Conservation (phyloP, 495 filamentous ascomycete genomes). For the Talaromyces liani region DNA sequence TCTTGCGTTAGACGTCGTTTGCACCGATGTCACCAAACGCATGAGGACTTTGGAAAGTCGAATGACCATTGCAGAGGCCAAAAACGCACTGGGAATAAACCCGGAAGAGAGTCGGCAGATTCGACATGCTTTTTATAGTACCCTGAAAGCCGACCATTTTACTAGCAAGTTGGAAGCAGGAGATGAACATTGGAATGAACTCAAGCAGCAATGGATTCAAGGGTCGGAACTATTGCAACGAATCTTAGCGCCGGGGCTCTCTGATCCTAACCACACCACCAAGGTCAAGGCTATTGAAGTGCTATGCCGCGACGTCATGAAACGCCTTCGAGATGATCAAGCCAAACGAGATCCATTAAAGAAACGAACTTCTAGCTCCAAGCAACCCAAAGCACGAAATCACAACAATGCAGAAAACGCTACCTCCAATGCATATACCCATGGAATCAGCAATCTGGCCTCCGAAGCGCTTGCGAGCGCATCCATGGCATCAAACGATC, state of each 20-base stretch:
- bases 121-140: slow-evolving; percentile 58
- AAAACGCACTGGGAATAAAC: slow-evolving; percentile 63
- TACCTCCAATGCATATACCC: slow-evolving; percentile 24
- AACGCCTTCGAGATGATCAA: slow-evolving; percentile 63
- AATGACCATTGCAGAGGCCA: slow-evolving; percentile 67
- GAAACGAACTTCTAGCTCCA: slow-evolving; percentile 29
- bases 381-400: slow-evolving; percentile 12
- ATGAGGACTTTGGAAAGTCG: slow-evolving; percentile 56
- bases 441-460: slow-evolving; percentile 46
- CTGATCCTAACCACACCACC: slow-evolving; percentile 45
- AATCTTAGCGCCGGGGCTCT: slow-evolving; percentile 46
- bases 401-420: slow-evolving; percentile 14
- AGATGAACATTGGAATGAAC: slow-evolving; percentile 60
- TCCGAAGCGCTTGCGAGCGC: slow-evolving; percentile 45
- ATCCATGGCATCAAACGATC: slow-evolving; percentile 31
- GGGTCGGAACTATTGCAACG: slow-evolving; percentile 48
- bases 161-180: slow-evolving; percentile 68
- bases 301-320: slow-evolving; percentile 66
- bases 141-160: slow-evolving; percentile 60
- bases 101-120: slow-evolving; percentile 62
- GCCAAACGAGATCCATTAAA: slow-evolving; percentile 48
- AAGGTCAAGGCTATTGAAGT: slow-evolving; percentile 63
- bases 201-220: slow-evolving; percentile 63
- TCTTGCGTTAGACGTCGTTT: slow-evolving; percentile 69
- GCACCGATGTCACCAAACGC: slow-evolving; percentile 74